Evolutionary conservation across 2,329 filamentous ascomycete genomes (phyloP), one percentile per base, ranked within the genome.

Genomic region (Penicillium sclerotigenum): DNA sequence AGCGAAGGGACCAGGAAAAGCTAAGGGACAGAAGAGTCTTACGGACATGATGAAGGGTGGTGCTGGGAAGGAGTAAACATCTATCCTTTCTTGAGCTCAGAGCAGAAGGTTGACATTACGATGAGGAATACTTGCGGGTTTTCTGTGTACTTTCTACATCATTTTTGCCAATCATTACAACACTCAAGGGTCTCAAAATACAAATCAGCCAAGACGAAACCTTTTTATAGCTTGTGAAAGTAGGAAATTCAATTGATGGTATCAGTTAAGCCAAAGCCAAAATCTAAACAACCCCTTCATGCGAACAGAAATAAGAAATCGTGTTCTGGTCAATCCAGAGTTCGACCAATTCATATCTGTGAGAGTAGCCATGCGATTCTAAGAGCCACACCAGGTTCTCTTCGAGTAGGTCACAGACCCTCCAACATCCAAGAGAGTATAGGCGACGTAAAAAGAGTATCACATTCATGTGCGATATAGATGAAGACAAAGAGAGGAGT

Each of bases 1-100:
- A 58, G 72, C 71, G 42, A 79, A 77, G 55, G 77, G 78, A 26
- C 13, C 20, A 6, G 33, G 33, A 26, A 75, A 75, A 58, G 73
- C 66, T 52, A 75, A 72, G 56, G 68, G 64, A 10, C 69, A 73
- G 62, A 72, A 71, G 54, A 75, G 64, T 34, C 54, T 74, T 52
- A 55, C 64, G 42, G 69, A 72, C 37, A 72, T 73, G 68, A 69
- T 74, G 63, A 68, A 68, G 47, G 59, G 51, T 5, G 40, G 51
- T 9, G 52, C 46, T 18, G 65, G 63, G 50, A 59, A 58, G 41
- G 37, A 49, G 18, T 56, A 55, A 22, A 34, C 9, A 8, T 50
- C 2, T 13, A 24, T 26, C 9, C 4, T 34, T 38, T 29, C 16
- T 28, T 22, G 2, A n/a, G 8, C 20, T 18, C 38, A 26, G 16